phyloP scores from a whole-genome alignment of 306 rosid species.

The Hippophae tibetana region DNA sequence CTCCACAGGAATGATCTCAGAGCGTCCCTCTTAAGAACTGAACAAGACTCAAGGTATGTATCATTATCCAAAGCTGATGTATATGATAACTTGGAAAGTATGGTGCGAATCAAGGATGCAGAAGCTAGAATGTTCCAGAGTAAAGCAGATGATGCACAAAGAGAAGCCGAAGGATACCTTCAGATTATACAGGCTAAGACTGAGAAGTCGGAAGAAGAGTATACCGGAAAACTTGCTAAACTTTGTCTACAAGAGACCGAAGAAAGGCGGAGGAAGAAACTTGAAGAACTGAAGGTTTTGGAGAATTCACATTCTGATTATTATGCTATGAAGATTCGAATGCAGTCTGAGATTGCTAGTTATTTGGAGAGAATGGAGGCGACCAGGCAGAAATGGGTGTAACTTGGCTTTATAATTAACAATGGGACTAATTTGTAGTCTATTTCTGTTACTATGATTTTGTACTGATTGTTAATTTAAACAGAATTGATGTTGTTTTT shows the following conservation, averaged over 20 bases:
- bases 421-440: constrained; percentile 33
- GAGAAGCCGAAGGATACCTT: constrained; percentile 75
- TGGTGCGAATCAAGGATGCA: constrained; percentile 86
- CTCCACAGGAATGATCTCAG: constrained; percentile 53
- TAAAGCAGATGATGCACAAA: constrained; percentile 88
- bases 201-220: constrained; percentile 69
- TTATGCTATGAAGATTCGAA: constrained; percentile 72
- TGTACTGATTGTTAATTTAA: constrained; percentile 23
- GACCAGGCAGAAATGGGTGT: constrained; percentile 72
- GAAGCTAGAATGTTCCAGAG: constrained; percentile 89
- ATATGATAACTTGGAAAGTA: constrained; percentile 73
- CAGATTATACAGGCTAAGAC: constrained; percentile 50
- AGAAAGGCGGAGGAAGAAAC: constrained; percentile 64
- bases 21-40: constrained; percentile 40
- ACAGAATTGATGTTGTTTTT: neutral
- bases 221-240: constrained; percentile 51
- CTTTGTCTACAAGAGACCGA: constrained; percentile 63
- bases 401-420: constrained; percentile 16
- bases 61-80: constrained; percentile 54
- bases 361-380: constrained; percentile 89
- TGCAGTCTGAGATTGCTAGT: constrained; percentile 79
- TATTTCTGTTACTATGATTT: constrained; percentile 21
- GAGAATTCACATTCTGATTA: constrained; percentile 70
- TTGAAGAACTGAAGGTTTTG: constrained; percentile 73
- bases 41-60: constrained; percentile 53